Evolutionary conservation across 1,284 basidiomycete genomes (phyloP), one percentile per base, ranked within the genome.

Genomic region (Ustilago loliicola): DNA sequence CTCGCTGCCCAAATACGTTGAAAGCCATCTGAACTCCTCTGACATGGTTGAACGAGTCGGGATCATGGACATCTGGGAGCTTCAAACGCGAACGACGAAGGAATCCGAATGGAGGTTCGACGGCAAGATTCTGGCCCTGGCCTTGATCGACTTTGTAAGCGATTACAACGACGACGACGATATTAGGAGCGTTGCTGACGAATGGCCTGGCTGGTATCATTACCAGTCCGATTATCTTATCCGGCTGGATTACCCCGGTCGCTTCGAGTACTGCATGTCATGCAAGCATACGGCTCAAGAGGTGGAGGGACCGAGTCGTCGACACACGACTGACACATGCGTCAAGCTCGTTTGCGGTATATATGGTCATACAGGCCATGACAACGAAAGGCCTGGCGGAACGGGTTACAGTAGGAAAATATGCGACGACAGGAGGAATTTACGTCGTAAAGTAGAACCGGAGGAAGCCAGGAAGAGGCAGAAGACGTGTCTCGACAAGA

Each of bases 141-240:
- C n/a, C n/a, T n/a, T n/a, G n/a, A n/a, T n/a, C n/a, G n/a, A n/a
- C n/a, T n/a, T n/a, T n/a, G n/a, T n/a, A n/a, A n/a, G n/a, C n/a
- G n/a, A n/a, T n/a, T n/a, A n/a, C n/a, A n/a, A n/a, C n/a, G n/a
- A n/a, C n/a, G n/a, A n/a, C n/a, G n/a, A n/a, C n/a, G n/a, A n/a
- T n/a, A n/a, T n/a, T n/a, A n/a, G n/a, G n/a, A n/a, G n/a, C n/a
- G n/a, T n/a, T n/a, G 51, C 7, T 17, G 36, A 9, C 36, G 1
- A 23, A 15, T 62, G 52, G 52, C 61, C 61, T 11, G 61, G 61
- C 10, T 62, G 61, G 61, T 53, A 17, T 4, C 38, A 55, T 10
- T 62, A 19, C 2, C 23, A 45, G 1, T 40, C 32, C 3, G 52
- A 62, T 13, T 19, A 25, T 25, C 30, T 62, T 5, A 29, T 62